Percentiles rank a stretch among this genome's conserved stretches.
Conservation (phyloP, 169 alveolate species). For the Blepharisma undulans region DNA sequence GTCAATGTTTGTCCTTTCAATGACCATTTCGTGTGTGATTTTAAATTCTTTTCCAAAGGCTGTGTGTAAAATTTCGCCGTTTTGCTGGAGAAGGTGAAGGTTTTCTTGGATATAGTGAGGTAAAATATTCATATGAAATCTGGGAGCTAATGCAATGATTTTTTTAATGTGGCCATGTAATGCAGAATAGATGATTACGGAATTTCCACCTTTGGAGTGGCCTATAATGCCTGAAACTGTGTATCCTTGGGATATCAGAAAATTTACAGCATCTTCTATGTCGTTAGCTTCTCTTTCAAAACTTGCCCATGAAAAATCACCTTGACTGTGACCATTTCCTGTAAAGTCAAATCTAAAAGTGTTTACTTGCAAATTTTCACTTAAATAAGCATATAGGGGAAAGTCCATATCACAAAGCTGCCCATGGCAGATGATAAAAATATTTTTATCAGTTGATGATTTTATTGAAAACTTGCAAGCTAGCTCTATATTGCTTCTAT, state of each 20-base stretch:
- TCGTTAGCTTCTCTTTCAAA: not conserved
- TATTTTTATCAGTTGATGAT: no score
- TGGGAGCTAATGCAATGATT: not conserved
- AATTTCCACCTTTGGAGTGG: slow-evolving; percentile 11
- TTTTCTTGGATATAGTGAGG: not conserved
- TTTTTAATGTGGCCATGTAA: not conserved
- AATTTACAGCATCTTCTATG: not conserved
- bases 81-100: not conserved
- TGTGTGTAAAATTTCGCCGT: not conserved
- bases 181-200: not conserved
- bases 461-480: no score
- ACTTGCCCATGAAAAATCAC: not conserved
- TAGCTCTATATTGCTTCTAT: no score
- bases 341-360: not conserved
- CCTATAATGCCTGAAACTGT: not conserved
- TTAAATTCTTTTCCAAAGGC: not conserved
- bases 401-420: no score
- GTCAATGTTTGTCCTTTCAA: not conserved
- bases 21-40: not conserved
- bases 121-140: not conserved
- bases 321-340: slow-evolving; percentile 29
- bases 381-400: no score
- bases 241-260: not conserved
- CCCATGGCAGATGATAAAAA: no score
- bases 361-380: not conserved